Evolutionary conservation across 169 alveolate genomes (phyloP), one percentile per base, ranked within the genome.

Genomic region (Plasmodium vinckei): DNA sequence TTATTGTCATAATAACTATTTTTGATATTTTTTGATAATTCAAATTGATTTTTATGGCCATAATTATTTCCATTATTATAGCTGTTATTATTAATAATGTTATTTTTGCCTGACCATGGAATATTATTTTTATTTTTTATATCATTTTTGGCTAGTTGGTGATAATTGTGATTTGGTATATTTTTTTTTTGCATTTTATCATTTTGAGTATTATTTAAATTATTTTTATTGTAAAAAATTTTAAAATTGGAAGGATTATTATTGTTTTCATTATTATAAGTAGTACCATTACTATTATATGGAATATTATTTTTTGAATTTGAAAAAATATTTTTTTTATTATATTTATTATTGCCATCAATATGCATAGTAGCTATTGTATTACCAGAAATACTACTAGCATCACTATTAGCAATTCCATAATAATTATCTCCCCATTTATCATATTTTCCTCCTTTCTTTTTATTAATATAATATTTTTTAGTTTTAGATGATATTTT

Each of bases 321-420:
- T 69, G 23, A 21, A 49, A 2, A 56, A 9, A 25, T 47, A 1
- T 21, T 64, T 5, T 77, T 57, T 21, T 77, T 67, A 64, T 64
- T 77, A 57, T 77, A 77, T 27, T 77, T 77, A 44, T 57, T 47
- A 77, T 77, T 77, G 10, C 88, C 88, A 77, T 77, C 77, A 15
- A 77, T 77, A 3, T 77, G 88, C 88, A 77, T 77, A 12, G 88
- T 77, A 49, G 88, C 88, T 47, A 77, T 77, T 25, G 88, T 77
- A 46, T 77, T 77, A n/a, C 49, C 88, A 9, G 88, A 77, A 15
- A 56, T 54, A 56, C 49, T 77, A 9, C 67, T 63, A 23, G 42
- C 70, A 47, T 63, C 39, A 56, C 75, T 77, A 44, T 64, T 77
- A 64, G 53, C 27, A 10, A 63, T 77, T 59, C 15, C 25, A 68